phyloP scores from a whole-genome alignment of 1,284 basidiomycete species.

The Heterobasidion occidentale region DNA sequence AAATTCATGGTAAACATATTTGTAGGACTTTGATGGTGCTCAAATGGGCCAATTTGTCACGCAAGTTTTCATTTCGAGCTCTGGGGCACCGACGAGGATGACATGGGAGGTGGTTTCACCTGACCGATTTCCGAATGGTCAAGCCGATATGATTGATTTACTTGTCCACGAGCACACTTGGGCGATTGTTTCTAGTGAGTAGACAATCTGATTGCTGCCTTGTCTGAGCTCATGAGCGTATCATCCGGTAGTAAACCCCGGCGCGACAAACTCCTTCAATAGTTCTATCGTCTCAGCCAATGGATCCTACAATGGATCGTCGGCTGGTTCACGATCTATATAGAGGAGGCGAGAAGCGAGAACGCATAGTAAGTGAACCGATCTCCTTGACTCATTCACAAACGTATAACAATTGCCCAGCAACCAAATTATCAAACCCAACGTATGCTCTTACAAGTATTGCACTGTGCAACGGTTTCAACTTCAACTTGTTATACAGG shows the following conservation, averaged over 20 bases:
- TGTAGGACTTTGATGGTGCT: slow-evolving; percentile 19
- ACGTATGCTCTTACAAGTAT: not conserved
- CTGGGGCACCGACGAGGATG: slow-evolving; percentile 10
- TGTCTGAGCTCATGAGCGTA: not conserved
- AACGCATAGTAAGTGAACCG: slow-evolving; percentile 16
- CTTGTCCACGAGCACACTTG: slow-evolving; percentile 16
- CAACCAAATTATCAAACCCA: not conserved
- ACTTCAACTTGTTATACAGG: not conserved
- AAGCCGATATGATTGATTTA: slow-evolving; percentile 8
- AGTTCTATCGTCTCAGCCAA: slow-evolving; percentile 12
- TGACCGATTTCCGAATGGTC: slow-evolving; percentile 9
- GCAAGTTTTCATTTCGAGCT: slow-evolving; percentile 12
- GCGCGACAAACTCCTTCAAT: slow-evolving; percentile 14
- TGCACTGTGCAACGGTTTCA: not conserved
- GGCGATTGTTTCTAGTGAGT: slow-evolving; percentile 16
- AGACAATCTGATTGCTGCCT: not conserved
- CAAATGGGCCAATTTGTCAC: slow-evolving; percentile 14
- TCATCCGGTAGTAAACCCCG: slow-evolving; percentile 11
- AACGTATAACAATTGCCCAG: not conserved
- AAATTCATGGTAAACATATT: not conserved
- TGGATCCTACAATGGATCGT: slow-evolving; percentile 13
- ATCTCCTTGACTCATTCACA: not conserved
- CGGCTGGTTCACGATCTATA: slow-evolving; percentile 15
- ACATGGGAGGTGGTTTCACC: slow-evolving; percentile 12
- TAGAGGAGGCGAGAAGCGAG: slow-evolving; percentile 19